Conservation (phyloP, 441 rosid genomes). For the Populus hybrid region DNA sequence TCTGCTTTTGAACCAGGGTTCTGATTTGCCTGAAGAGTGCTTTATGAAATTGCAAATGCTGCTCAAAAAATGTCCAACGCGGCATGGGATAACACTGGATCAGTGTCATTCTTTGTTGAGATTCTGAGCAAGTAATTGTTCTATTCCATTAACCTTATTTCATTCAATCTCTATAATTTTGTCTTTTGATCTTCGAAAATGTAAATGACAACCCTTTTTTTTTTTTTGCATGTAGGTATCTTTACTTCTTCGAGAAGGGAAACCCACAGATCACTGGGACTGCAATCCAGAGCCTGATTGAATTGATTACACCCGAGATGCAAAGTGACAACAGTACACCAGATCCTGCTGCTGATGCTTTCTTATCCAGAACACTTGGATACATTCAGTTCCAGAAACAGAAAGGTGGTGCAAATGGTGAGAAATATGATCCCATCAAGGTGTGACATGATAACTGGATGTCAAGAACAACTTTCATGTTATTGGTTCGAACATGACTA, state of each 20-base stretch:
- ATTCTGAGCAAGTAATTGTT: slow-evolving; percentile 79
- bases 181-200: neutral
- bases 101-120: slow-evolving; percentile 80
- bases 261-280: slow-evolving; percentile 67
- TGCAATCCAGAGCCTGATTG: slow-evolving; percentile 74
- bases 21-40: slow-evolving; percentile 92
- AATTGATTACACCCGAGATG: slow-evolving; percentile 76
- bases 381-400: slow-evolving; percentile 91
- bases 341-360: slow-evolving; percentile 75
- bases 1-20: slow-evolving; percentile 48
- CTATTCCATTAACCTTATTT: slow-evolving; percentile 1
- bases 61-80: slow-evolving; percentile 86
- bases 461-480: too few species aligned
- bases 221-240: slow-evolving; percentile 51
- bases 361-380: slow-evolving; percentile 72
- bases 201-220: slow-evolving; percentile 6
- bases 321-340: slow-evolving; percentile 53
- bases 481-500: neutral
- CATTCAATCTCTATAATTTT: neutral
- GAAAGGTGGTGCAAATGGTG: slow-evolving; percentile 89
- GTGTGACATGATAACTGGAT: slow-evolving; percentile 30
- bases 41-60: slow-evolving; percentile 83
- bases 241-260: slow-evolving; percentile 91
- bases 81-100: slow-evolving; percentile 73
- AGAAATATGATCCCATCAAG: slow-evolving; percentile 70